A percentile compares a stretch with the other conserved stretches of the same genome.
phyloP scores from a whole-genome alignment of 352 stramenopile species.

The Phytophthora litchii region DNA sequence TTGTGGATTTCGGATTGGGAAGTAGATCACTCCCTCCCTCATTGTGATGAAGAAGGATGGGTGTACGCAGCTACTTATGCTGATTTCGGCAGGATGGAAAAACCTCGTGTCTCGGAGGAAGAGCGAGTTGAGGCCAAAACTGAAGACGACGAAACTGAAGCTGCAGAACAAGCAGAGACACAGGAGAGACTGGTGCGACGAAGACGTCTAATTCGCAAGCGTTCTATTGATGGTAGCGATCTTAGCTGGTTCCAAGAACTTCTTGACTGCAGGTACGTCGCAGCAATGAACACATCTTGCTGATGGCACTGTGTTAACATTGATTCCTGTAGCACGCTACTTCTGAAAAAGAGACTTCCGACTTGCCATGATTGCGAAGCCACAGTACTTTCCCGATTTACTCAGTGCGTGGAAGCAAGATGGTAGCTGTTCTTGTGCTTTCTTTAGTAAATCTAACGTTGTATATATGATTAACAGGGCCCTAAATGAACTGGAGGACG shows the following conservation, averaged over 20 bases:
- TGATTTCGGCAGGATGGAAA: slow-evolving; percentile 39
- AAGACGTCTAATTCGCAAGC: slow-evolving; percentile 61
- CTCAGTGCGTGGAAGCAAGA: slow-evolving; percentile 44
- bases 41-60: slow-evolving; percentile 75
- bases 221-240: slow-evolving; percentile 74
- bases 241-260: slow-evolving; percentile 87
- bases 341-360: slow-evolving; percentile 73
- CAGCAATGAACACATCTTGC: no score
- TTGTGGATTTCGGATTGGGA: slow-evolving; percentile 78
- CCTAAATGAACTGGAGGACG: slow-evolving; percentile 48
- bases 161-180: slow-evolving; percentile 3
- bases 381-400: slow-evolving; percentile 53
- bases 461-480: slow-evolving; percentile 37
- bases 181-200: slow-evolving; percentile 46
- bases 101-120: slow-evolving; percentile 6
- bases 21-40: slow-evolving; percentile 52
- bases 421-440: background rate
- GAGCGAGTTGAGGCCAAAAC: slow-evolving; percentile 1
- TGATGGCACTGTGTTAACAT: no score
- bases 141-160: slow-evolving; percentile 2
- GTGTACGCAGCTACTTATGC: slow-evolving; percentile 58
- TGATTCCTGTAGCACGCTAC: slow-evolving; percentile 44
- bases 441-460: background rate
- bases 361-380: slow-evolving; percentile 79
- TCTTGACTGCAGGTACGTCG: slow-evolving; percentile 71